Percentiles rank a stretch among this genome's conserved stretches.
Evolutionary conservation across 345 rosid species (phyloP).

Genomic region (Trapa incisa): DNA sequence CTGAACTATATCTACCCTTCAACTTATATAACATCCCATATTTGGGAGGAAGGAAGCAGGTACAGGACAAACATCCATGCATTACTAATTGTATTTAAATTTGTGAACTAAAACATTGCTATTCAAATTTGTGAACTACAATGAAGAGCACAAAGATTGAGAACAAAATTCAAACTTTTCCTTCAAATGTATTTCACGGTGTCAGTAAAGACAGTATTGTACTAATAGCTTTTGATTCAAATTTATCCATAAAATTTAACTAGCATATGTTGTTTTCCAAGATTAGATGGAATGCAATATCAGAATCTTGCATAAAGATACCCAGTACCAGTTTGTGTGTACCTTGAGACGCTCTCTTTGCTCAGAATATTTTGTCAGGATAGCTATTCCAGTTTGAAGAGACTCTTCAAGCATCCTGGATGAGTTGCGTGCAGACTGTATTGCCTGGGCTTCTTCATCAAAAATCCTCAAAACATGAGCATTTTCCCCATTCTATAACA

Average conservation of each 20-base stretch:
- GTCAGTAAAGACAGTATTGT: too few relatives aligned
- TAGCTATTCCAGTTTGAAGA: conserved; percentile 61
- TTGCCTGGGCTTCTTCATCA: conserved; percentile 89
- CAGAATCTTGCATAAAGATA: neutral
- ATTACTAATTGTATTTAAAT: too few relatives aligned
- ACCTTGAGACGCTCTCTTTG: conserved; percentile 94
- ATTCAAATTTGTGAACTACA: too few relatives aligned
- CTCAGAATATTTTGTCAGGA: conserved; percentile 74
- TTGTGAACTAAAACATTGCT: neutral
- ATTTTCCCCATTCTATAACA: conserved; percentile 57
- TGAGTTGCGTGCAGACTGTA: conserved; percentile 72
- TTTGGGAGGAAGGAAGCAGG: neutral
- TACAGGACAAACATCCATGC: neutral
- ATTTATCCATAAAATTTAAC: neutral
- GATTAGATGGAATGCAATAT: neutral
- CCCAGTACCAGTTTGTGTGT: neutral
- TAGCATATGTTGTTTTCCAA: neutral
- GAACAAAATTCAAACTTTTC: too few relatives aligned
- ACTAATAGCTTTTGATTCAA: too few relatives aligned
- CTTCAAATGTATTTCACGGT: neutral
- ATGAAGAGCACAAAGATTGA: too few relatives aligned
- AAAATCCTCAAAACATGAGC: conserved; percentile 74
- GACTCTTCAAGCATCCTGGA: conserved; percentile 81
- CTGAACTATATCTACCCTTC: neutral
- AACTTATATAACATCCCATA: neutral